Base-by-base conservation (phyloP, 148 eudicot genomes). In the Rheum nobile region DNA sequence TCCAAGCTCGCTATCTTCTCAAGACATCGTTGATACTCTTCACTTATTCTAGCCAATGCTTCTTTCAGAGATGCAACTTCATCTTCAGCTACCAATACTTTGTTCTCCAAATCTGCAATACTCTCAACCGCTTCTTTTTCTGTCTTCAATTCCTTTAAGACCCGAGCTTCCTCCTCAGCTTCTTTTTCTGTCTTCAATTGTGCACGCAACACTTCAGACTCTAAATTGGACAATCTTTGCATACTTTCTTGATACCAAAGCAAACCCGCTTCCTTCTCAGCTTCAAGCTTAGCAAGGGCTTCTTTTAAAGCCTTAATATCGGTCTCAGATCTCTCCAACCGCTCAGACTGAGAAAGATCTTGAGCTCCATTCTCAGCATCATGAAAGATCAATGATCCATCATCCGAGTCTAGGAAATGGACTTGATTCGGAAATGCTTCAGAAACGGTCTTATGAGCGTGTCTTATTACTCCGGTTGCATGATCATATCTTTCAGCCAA, bases 401-500 rank as follows among this genome's bases (percentile, higher is more conserved):
- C 94, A 72, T 91, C 98, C 29, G 75, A 37, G 73, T 76, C 75
- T 42, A 82, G 67, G 42, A 75, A 59, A 16, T 90, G 88, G 59
- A 81, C 85, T 75, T 95, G 94, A 84, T 88, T 85, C 10, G 97
- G 98, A 77, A 85, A 93, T 2, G 81, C 97, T 76, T 92, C 92
- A 24, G 90, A 76, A 92, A 96, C 90, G 31, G 92, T 89, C 26
- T 57, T 79, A 46, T 92, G 99, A 13, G 99, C 99, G 72, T 96
- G 99, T 39, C 92, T 87, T 74, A 96, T 88, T 29, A 86, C 92
- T 57, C 83, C 83, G n/a, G 90, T 94, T 29, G 98, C 97, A 74
- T 94, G 86, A 81, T 89, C 95, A 69, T 94, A 94, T 81, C 98
- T 85, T 77, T 94, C 98, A 34, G 98, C 98, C 80, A 94, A 80